Conservation (phyloP, 208 protist species). For the Trypanosoma rangeli region DNA sequence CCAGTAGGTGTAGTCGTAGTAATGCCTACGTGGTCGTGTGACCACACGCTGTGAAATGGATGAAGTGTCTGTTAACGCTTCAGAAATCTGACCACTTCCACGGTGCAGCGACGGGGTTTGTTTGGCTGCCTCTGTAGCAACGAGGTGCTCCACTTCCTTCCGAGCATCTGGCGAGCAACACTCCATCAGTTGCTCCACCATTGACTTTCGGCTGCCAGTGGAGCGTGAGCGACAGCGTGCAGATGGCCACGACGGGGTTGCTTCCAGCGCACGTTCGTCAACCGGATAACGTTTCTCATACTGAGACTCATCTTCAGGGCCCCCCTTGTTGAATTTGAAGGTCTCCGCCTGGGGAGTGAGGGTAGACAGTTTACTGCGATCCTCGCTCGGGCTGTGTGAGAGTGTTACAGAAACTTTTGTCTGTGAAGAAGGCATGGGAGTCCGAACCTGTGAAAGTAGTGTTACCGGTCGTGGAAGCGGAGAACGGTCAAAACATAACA, state of each 20-base stretch:
- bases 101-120: constrained; percentile 4
- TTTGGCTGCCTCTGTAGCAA: constrained; percentile 20
- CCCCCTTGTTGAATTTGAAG: not conserved
- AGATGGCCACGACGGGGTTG: not conserved
- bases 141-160: constrained; percentile 10
- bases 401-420: constrained; percentile 1
- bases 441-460: constrained; percentile 50
- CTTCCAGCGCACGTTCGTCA: not conserved
- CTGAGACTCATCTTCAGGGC: not conserved
- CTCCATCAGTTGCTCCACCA: constrained; percentile 6
- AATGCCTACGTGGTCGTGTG: constrained; percentile 29
- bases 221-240: constrained; percentile 5
- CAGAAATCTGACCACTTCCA: constrained; percentile 23
- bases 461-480: constrained; percentile 67
- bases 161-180: constrained; percentile 4
- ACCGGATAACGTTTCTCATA: not conserved
- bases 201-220: not conserved
- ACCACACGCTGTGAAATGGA: constrained; percentile 49
- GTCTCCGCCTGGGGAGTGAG: not conserved
- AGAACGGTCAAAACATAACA: constrained; percentile 24
- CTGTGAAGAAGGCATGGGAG: not conserved
- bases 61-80: constrained; percentile 19
- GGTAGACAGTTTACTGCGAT: constrained; percentile 10
- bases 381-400: constrained; percentile 18
- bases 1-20: constrained; percentile 44